Conservation (phyloP, 495 filamentous ascomycete genomes). For the Venustampulla echinocandica region DNA sequence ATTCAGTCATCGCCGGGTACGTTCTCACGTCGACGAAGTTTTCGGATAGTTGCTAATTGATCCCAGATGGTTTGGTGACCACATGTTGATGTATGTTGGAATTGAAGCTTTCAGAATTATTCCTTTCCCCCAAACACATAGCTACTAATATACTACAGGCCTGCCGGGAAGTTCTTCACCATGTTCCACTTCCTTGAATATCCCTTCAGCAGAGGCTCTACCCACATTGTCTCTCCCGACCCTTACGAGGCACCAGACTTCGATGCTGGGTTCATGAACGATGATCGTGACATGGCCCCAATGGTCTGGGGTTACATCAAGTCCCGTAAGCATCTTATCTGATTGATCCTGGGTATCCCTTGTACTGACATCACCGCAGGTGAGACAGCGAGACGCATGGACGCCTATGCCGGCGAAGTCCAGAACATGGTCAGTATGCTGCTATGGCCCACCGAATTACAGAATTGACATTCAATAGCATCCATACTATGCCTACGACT, state of each 20-base stretch:
- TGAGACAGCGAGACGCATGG: conserved; percentile 72
- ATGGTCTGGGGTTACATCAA: conserved; percentile 86
- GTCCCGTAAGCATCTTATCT: conserved; percentile 38
- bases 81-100: conserved; percentile 67
- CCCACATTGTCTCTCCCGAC: conserved; percentile 60
- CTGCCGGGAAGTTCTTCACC: conserved; percentile 72
- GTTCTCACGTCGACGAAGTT: neutral
- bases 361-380: conserved; percentile 9
- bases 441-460: neutral
- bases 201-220: conserved; percentile 68
- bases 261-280: conserved; percentile 80
- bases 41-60: conserved; percentile 14
- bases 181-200: conserved; percentile 88
- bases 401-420: conserved; percentile 70
- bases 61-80: conserved; percentile 50
- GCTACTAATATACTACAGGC: conserved; percentile 29
- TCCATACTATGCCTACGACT: conserved; percentile 59
- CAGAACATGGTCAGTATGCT: conserved; percentile 37
- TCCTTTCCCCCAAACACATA: neutral
- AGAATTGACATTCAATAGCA: conserved; percentile 21
- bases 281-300: conserved; percentile 72
- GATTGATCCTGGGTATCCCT: neutral
- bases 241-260: conserved; percentile 72
- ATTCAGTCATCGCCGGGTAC: conserved; percentile 55
- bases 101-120: no score